Evolutionary conservation across 2,329 filamentous ascomycete genomes (phyloP).

Genomic region (Pseudophaeomoniella oleicola): DNA sequence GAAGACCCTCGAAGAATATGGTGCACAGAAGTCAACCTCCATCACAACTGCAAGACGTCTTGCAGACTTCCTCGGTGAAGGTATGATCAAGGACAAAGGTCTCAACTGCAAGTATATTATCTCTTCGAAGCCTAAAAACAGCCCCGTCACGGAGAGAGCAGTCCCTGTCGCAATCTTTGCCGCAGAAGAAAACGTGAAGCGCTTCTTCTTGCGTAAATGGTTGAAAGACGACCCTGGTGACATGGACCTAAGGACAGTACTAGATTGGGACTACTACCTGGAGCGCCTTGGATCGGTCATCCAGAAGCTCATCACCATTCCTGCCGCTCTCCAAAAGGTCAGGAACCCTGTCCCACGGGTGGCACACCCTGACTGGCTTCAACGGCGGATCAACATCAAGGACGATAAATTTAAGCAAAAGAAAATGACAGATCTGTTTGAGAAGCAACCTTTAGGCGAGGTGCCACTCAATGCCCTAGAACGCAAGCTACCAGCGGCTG

Average conservation of each 20-base stretch:
- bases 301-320: constrained; percentile 97
- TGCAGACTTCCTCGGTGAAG: constrained; percentile 90
- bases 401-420: constrained; percentile 98
- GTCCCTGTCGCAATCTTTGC: constrained; percentile 96
- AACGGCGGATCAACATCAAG: constrained; percentile 82
- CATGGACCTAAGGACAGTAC: constrained; percentile 75
- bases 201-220: constrained; percentile 87
- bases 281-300: constrained; percentile 94
- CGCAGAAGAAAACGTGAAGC: constrained; percentile 74
- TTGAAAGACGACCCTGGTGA: constrained; percentile 81
- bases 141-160: constrained; percentile 86
- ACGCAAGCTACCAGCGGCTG: constrained; percentile 37
- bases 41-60: constrained; percentile 93
- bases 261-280: constrained; percentile 96
- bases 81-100: constrained; percentile 99
- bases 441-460: constrained; percentile 37
- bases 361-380: constrained; percentile 90
- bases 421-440: constrained; percentile 91
- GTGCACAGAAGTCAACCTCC: constrained; percentile 90
- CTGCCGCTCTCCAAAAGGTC: constrained; percentile 87
- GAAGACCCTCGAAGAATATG: constrained; percentile 94
- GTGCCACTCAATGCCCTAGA: constrained; percentile 50
- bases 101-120: constrained; percentile 99
- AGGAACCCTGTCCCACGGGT: constrained; percentile 89
- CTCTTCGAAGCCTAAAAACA: constrained; percentile 68